Base-by-base conservation (phyloP, 495 filamentous ascomycete species). In the Pseudotulostoma volvatum region DNA sequence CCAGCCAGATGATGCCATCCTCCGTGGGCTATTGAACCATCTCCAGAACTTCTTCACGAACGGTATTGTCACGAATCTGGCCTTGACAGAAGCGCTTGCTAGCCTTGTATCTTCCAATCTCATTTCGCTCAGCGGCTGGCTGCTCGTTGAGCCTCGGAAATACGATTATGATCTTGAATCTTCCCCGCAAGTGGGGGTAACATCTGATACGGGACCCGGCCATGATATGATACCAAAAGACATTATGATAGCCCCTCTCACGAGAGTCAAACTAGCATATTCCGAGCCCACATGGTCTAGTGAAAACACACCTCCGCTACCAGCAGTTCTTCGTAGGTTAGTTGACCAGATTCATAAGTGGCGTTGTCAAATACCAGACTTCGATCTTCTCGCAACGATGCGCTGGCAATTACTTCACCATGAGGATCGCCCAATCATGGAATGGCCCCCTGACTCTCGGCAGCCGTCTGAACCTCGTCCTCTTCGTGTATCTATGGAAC, bases 61-160 rank as follows among this genome's bases (percentile, higher is more conserved):
- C 53, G 75, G 84, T 13, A 74, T 95, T 1, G 84, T 92, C 41
- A 82, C 77, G 11, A 99, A 99, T 50, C 63, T 99, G 8, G 75
- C 76, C 1, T 60, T 93, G 5, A 95, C 92, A 0, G 79, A 86
- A 46, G 71, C 77, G 4, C 66, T 99, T 11, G 73, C 87, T 39
- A 81, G 84, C 42, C 66, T 96, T 18, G 78, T 80, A 11, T 77
- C 80, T 1, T 96, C 90, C 44, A 76, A 82, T 11, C 79, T 78
- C 34, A 78, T 92, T 49, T 70, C 75, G 3, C 65, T 95, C 1
- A 85, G 95, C 50, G 77, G 77, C 9, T 96, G 92, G 90, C 68
- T 96, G n/a, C 59, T 87, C 8, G 74, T 84, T 13, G 73, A 83
- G 43, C 79, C 84, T 0, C 41, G 48, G 3, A 57, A 56, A n/a